phyloP scores from a whole-genome alignment of 31 red algal genomes.

The Porphyra umbilicalis region DNA sequence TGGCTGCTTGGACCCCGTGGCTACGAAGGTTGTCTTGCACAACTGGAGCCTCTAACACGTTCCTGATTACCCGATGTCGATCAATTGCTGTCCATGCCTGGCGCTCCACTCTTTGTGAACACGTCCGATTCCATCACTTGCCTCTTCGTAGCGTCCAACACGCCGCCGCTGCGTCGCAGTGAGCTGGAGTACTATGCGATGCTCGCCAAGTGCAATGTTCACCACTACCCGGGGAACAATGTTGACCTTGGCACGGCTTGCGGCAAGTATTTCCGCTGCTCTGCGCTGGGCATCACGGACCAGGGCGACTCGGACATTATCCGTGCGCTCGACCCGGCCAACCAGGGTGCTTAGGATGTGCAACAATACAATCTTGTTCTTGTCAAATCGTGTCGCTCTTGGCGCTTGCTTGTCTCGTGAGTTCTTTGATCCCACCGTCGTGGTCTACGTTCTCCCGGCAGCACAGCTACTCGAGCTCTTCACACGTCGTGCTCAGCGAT shows the following conservation, averaged over 20 bases:
- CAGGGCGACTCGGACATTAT: conserved; percentile 95
- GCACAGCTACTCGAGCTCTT: too few species aligned
- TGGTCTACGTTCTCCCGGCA: too few species aligned
- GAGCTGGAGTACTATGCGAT: conserved; percentile 99
- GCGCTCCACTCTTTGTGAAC: background rate
- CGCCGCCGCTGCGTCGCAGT: conserved; percentile 77
- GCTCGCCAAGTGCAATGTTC: conserved; percentile 95
- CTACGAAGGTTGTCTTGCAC: background rate
- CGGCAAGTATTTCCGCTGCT: conserved; percentile 89
- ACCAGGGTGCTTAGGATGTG: background rate
- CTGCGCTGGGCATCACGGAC: conserved; percentile 86
- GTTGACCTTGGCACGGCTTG: conserved; percentile 93
- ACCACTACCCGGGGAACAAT: conserved; percentile 96
- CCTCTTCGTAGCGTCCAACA: conserved; percentile 36
- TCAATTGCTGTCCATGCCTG: background rate
- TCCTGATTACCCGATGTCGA: too few species aligned
- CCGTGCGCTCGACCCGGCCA: conserved; percentile 43
- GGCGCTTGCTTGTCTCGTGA: too few species aligned
- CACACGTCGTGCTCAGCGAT: too few species aligned
- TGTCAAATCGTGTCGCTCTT: too few species aligned
- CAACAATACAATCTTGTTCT: background rate
- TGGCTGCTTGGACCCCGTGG: background rate
- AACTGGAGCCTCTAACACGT: background rate
- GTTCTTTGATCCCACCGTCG: too few species aligned
- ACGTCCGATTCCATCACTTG: background rate